Percentiles rank a stretch among this genome's conserved stretches.
Evolutionary conservation across 2,329 filamentous ascomycete genomes (phyloP).

Genomic region (Venturia pyrina): DNA sequence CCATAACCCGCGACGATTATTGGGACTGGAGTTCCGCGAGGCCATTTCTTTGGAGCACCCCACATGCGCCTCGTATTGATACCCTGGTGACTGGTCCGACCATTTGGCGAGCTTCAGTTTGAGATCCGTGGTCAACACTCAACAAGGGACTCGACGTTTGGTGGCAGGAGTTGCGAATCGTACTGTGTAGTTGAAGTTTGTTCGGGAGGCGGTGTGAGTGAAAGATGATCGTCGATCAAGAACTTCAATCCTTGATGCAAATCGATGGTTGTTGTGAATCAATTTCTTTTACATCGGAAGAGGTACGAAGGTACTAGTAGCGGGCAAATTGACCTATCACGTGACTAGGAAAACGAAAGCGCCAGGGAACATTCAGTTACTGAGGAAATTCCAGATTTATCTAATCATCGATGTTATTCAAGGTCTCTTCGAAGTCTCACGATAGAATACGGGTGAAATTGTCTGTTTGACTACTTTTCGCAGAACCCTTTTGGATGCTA

Average conservation of each 20-base stretch:
- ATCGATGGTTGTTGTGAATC: background rate
- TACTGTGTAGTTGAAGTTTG: too few relatives aligned
- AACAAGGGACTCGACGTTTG: background rate
- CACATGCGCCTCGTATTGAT: background rate
- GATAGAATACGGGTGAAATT: background rate
- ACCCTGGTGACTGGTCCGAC: background rate
- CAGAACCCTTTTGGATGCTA: background rate
- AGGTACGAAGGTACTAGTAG: too few relatives aligned
- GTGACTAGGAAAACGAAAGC: background rate
- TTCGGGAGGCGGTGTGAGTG: background rate
- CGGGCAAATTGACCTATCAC: too few relatives aligned
- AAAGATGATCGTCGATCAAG: background rate
- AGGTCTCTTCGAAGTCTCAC: background rate
- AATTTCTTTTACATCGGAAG: too few relatives aligned
- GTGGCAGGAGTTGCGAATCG: background rate
- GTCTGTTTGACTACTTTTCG: background rate
- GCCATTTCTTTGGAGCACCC: too few relatives aligned
- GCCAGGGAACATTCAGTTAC: too few relatives aligned
- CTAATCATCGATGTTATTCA: background rate
- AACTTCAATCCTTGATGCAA: background rate
- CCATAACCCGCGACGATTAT: too few relatives aligned
- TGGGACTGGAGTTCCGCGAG: too few relatives aligned
- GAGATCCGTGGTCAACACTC: background rate
- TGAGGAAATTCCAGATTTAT: background rate
- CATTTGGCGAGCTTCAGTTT: background rate